Base-by-base conservation (phyloP, 2,329 filamentous ascomycete genomes). In the Neonectria sp. region DNA sequence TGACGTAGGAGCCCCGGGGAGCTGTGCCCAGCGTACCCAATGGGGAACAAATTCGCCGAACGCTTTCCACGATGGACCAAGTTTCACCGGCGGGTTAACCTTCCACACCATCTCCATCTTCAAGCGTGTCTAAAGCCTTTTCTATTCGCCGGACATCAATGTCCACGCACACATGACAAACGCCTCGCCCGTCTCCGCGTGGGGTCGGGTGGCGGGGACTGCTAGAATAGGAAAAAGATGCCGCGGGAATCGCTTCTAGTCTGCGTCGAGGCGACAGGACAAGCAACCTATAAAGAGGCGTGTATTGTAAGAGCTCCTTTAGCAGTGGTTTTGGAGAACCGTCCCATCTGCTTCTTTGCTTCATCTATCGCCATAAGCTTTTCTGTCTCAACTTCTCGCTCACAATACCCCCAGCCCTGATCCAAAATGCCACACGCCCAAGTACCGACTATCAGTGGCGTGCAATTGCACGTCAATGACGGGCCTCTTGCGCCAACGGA, bases 401-500 rank as follows among this genome's bases (percentile, higher is more conserved):
- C 2, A n/a, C 48, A n/a, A 24, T 53, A 21, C 13, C 17, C 9
- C 29, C 9, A 3, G 7, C 35, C 9, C 8, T 2, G 3, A 7
- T 29, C 37, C 60, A 62, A 15, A 25, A 68, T 68, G 63, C 67
- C 63, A 33, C 62, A 65, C 40, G 58, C 64, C 15, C 48, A 66
- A 56, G 37, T 24, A 21, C 6, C 43, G 64, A 71, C 71, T 12
- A 71, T 71, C 37, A 35, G 62, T 9, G 63, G 60, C 33, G 65
- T 68, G 33, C 57, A 75, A 7, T 65, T 77, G 12, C 69, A 71
- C 48, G 78, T 79, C 56, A 80, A 77, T 33, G 78, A 79, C 37
- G 77, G 76, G 1, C 81, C 81, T 6, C 80, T 89, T 11, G 77
- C 76, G n/a, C 79, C 83, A 6, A 76, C 79, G 7, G 83, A 86